A percentile compares a stretch with the other conserved stretches of the same genome.
Conservation (phyloP, 1,284 basidiomycete genomes). For the Exsudoporus floridanus region DNA sequence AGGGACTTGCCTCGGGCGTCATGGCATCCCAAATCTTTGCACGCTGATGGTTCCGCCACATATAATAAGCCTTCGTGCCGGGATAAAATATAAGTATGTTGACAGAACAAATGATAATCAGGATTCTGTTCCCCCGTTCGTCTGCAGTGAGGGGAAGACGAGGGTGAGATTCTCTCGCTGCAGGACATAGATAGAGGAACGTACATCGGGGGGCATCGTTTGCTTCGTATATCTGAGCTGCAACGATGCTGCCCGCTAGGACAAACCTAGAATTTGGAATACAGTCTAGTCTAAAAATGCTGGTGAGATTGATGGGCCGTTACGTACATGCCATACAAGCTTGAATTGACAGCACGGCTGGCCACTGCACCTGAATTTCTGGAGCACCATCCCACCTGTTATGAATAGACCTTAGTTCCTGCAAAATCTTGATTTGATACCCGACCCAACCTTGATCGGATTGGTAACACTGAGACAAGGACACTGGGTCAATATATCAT, state of each 20-base stretch:
- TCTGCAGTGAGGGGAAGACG: conserved; percentile 32
- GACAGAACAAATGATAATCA: conserved; percentile 45
- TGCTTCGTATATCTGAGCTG: conserved; percentile 46
- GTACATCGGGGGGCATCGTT: conserved; percentile 50
- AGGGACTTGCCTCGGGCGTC: conserved; percentile 42
- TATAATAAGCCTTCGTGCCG: conserved; percentile 49
- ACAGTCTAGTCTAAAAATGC: neutral
- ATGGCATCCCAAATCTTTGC: conserved; percentile 52
- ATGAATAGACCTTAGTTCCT: neutral
- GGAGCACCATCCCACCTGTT: conserved; percentile 54
- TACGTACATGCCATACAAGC: conserved; percentile 52
- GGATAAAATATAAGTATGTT: conserved; percentile 54
- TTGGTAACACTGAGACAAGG: conserved; percentile 27
- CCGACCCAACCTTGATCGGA: conserved; percentile 35
- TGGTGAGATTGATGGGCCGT: too few species aligned
- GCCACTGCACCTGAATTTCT: conserved; percentile 56
- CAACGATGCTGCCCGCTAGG: conserved; percentile 46
- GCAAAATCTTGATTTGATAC: neutral
- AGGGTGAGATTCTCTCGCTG: neutral
- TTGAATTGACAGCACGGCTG: conserved; percentile 53
- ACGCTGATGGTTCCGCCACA: conserved; percentile 50
- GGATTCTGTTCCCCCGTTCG: conserved; percentile 48
- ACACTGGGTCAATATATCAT: conserved; percentile 7
- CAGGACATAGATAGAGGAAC: neutral
- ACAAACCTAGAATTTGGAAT: conserved; percentile 36